These are phyloP conservation scores for Suhomyces bolitotheri DNA, from an alignment of 1,139 yeast genomes.

Conservation along the genomic window DNA sequence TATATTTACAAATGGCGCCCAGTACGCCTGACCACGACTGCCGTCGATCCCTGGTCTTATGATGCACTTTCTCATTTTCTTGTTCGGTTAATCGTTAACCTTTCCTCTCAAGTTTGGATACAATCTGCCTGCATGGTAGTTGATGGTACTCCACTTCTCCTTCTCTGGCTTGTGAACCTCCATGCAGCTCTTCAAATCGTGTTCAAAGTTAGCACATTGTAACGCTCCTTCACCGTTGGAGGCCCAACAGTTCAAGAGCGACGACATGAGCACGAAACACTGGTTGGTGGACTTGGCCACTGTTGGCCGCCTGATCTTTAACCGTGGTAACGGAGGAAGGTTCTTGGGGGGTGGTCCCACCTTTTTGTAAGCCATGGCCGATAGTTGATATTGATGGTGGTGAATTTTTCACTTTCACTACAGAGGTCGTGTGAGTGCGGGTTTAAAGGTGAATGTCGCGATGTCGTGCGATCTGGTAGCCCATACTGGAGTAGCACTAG, in stretches of 20 bases:
- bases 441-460: background rate
- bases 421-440: slow-evolving; percentile 3
- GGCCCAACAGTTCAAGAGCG: slow-evolving; percentile 92
- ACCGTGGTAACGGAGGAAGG: slow-evolving; percentile 75
- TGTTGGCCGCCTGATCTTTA: slow-evolving; percentile 68
- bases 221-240: slow-evolving; percentile 84
- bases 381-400: slow-evolving; percentile 2
- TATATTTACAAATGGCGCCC: background rate
- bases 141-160: slow-evolving; percentile 54
- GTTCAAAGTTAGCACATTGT: slow-evolving; percentile 64
- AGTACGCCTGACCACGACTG: background rate
- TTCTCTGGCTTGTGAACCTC: slow-evolving; percentile 48
- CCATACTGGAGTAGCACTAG: background rate
- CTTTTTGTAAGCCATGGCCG: slow-evolving; percentile 31
- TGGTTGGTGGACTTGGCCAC: slow-evolving; percentile 61
- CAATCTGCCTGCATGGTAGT: slow-evolving; percentile 82
- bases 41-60: background rate
- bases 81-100: slow-evolving; percentile 55
- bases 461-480: background rate
- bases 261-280: slow-evolving; percentile 80
- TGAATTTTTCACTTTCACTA: slow-evolving; percentile 6
- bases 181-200: slow-evolving; percentile 49
- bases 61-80: background rate
- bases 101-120: slow-evolving; percentile 77
- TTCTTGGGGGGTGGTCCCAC: slow-evolving; percentile 31